Percentiles rank a stretch among this genome's conserved stretches.
Evolutionary conservation across 2,329 filamentous ascomycete genomes (phyloP).

Genomic region (Albifimbria verrucaria): DNA sequence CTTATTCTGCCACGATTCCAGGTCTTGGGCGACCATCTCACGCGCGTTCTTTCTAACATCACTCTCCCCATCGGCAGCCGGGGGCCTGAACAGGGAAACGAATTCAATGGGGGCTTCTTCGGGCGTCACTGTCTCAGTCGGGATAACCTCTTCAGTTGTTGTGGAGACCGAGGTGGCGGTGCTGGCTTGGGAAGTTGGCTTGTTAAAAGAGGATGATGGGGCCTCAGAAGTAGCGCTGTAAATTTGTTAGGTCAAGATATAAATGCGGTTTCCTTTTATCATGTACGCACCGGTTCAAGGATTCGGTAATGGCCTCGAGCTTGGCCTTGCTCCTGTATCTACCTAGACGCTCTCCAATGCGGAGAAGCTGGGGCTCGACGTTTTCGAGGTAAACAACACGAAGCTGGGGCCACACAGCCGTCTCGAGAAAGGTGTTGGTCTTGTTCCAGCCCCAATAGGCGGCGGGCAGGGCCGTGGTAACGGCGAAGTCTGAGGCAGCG

Average conservation of each 20-base stretch:
- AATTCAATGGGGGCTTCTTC: conserved; percentile 20
- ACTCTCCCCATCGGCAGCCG: conserved; percentile 44
- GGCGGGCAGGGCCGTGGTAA: conserved; percentile 69
- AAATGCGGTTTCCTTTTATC: conserved; percentile 14
- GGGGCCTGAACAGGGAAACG: conserved; percentile 36
- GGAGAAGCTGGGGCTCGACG: conserved; percentile 90
- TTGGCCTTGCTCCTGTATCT: conserved; percentile 54
- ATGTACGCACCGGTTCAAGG: neutral
- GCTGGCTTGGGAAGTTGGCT: conserved; percentile 27
- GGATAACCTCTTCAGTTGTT: conserved; percentile 17
- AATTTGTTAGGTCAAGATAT: conserved; percentile 2
- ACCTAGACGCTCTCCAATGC: conserved; percentile 86
- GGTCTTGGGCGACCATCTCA: conserved; percentile 71
- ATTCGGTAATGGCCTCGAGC: conserved; percentile 12
- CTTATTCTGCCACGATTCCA: conserved; percentile 82
- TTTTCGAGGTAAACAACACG: conserved; percentile 82
- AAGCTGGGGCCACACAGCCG: conserved; percentile 76
- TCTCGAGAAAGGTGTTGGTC: conserved; percentile 67
- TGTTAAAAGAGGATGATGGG: conserved; percentile 30
- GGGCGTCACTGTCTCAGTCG: conserved; percentile 22
- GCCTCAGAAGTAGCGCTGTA: conserved; percentile 18
- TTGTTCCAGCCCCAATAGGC: conserved; percentile 68
- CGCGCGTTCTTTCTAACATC: conserved; percentile 56
- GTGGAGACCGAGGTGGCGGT: conserved; percentile 29
- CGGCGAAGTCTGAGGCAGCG: conserved; percentile 62